These are phyloP conservation scores for Acanthochlamys bracteata DNA, from an alignment of 106 monocot species.

Conservation along the genomic window DNA sequence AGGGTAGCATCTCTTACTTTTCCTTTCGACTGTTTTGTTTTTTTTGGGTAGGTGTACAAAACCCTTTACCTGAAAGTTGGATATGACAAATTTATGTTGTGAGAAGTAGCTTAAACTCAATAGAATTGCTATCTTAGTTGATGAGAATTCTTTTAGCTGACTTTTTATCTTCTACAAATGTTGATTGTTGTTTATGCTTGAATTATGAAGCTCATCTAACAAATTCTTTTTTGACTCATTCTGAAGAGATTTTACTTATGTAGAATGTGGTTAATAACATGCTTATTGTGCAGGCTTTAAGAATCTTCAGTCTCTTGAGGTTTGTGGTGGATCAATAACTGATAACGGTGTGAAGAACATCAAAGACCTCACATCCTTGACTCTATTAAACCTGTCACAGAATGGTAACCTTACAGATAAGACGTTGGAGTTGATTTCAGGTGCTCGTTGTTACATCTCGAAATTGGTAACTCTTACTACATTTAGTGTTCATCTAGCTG, in stretches of 20 bases:
- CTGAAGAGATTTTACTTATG: not conserved
- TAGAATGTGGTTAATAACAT: not conserved
- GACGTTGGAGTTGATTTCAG: constrained; percentile 79
- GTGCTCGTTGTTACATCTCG: constrained; percentile 18
- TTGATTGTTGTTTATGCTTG: too few relatives aligned
- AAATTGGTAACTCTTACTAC: not conserved
- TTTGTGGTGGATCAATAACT: constrained; percentile 89
- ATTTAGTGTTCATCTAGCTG: not conserved
- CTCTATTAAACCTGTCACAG: constrained; percentile 82
- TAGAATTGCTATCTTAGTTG: too few relatives aligned
- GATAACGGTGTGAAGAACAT: constrained; percentile 95
- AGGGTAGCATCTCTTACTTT: too few relatives aligned
- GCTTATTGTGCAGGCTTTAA: constrained; percentile 53
- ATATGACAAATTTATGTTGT: too few relatives aligned
- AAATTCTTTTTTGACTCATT: too few relatives aligned
- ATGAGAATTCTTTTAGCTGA: too few relatives aligned
- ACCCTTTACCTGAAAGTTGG: too few relatives aligned
- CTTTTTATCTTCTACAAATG: too few relatives aligned
- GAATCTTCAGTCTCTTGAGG: constrained; percentile 71
- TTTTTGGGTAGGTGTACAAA: too few relatives aligned
- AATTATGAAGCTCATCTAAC: too few relatives aligned
- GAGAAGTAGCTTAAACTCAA: too few relatives aligned
- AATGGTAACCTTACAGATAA: constrained; percentile 82
- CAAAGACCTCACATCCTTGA: constrained; percentile 67
- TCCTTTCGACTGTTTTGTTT: too few relatives aligned